These are phyloP conservation scores for Orychophragmus violaceus DNA, from an alignment of 345 rosid species.

Conservation along the genomic window DNA sequence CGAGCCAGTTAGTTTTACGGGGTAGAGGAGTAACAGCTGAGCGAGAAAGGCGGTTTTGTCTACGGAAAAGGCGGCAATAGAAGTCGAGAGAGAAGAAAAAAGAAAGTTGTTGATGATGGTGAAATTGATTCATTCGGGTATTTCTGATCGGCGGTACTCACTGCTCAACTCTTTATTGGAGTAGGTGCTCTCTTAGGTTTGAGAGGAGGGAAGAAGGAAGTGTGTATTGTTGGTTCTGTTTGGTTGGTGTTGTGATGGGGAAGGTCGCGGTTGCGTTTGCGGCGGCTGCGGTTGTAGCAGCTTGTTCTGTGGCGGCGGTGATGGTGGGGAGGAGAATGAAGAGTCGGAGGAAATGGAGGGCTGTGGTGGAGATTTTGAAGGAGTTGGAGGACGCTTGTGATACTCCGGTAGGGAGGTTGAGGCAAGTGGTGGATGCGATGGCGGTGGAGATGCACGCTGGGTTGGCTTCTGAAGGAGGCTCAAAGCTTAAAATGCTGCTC, in stretches of 20 bases:
- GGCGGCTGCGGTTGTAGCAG: slow-evolving; percentile 64
- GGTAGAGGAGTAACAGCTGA: slow-evolving; percentile 3
- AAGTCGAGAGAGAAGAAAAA: not conserved
- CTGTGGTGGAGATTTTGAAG: slow-evolving; percentile 57
- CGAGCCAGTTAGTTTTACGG: not conserved
- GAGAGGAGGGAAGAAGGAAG: not conserved
- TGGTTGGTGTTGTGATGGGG: slow-evolving; percentile 46
- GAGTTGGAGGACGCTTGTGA: slow-evolving; percentile 77
- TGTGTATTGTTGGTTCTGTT: slow-evolving; percentile 2
- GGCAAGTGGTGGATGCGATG: slow-evolving; percentile 85
- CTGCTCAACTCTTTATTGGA: not conserved
- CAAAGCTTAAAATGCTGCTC: slow-evolving; percentile 95
- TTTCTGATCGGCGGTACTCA: not conserved
- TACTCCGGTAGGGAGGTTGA: slow-evolving; percentile 63
- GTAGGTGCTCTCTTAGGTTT: not conserved
- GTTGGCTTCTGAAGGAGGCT: slow-evolving; percentile 94
- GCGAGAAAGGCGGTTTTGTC: not conserved
- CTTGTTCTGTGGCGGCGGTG: slow-evolving; percentile 71
- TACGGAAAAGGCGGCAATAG: not conserved
- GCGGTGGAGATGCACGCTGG: slow-evolving; percentile 99
- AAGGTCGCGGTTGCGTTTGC: slow-evolving; percentile 53
- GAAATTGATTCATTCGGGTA: slow-evolving; percentile 3
- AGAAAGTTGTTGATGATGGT: not conserved
- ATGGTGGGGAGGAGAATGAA: slow-evolving; percentile 66
- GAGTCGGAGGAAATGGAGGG: slow-evolving; percentile 74